Evolutionary conservation across 2,329 filamentous ascomycete genomes (phyloP), one percentile per base, ranked within the genome.

Genomic region (Aphanocladium album): DNA sequence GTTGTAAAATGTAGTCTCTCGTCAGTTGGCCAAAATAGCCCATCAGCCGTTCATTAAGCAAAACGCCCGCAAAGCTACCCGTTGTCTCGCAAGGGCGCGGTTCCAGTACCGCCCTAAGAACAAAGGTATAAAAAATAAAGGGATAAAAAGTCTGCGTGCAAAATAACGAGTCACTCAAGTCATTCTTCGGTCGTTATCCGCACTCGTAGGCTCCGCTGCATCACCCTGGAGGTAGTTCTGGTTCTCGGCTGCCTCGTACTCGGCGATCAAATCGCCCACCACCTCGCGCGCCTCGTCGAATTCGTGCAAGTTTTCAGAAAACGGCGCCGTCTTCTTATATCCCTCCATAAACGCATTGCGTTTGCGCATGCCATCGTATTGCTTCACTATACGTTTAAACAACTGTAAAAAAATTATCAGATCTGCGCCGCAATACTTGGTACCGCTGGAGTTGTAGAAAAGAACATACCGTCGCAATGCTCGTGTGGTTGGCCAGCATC

Each of bases 401-500:
- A 99, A 83, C 77, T 89, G 64, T 25, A 4, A 9, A 37, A 21
- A 47, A n/a, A n/a, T 35, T 12, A 30, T 53, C 16, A 37, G 50
- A 9, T 14, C 21, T n/a, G 35, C 37, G 23, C 39, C 35, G 27
- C 37, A 45, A 39, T 16, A 17, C 17, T 17, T n/a, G 45, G 33
- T 6, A 47, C 6, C 12, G n/a, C 23, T n/a, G n/a, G n/a, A n/a
- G n/a, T n/a, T n/a, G n/a, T n/a, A n/a, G 1, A 33, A 37, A 8
- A 17, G 3, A 25, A 75, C 83, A 68, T 79, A 88, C 86, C 25
- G 95, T 97, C 51, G 93, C 91, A 67, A 99, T 96, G 65, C 93
- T 96, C 0, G 95, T 99, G 73, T 99, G 95, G 72, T 99, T 99
- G 14, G 95, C 95, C 62, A 99, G 80, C 95, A 99, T 99, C 62